Base-by-base conservation (phyloP, 169 alveolate genomes). In the Toxoplasma gondii region DNA sequence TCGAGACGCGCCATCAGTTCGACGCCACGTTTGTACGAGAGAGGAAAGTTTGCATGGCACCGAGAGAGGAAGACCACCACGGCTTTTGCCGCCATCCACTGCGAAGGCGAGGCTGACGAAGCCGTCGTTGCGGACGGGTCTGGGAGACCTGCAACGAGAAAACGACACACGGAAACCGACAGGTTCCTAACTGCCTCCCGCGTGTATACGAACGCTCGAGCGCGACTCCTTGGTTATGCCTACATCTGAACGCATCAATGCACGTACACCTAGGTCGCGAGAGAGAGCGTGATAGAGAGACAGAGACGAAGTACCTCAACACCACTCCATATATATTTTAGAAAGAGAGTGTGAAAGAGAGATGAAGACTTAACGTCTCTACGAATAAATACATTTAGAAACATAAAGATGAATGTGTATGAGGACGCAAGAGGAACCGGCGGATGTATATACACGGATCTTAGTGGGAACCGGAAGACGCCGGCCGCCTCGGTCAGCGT, bases 31-130 rank as follows among this genome's bases (percentile, higher is more conserved):
- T 49, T 91, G 88, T 91, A 81, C 34, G 94, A 49, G 49, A 91
- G 67, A 22, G 94, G 94, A 41, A 91, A 91, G 91, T 53, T 49
- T 82, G 44, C 22, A 69, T 91, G 94, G 39, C 94, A 91, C 74
- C 94, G 82, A 29, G 94, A 78, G 19, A 91, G 84, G 74, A 91
- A 91, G 5, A 91, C 94, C 36, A 91, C 91, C 1, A 88, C 94
- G 1, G 94, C 94, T 69, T 91, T 91, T 49, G 94, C 84, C 24
- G 36, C 70, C 67, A 91, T 34, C 94, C 94, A 91, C 49, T 38
- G 81, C 34, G 90, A 91, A 4, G 78, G 67, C 84, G 84, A 64
- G 58, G 64, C 80, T 16, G 94, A 58, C 12, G 94, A 41, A 36
- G 53, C 41, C 0, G 91, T 43, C 19, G 94, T 78, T 0, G 91